A percentile compares a stretch with the other conserved stretches of the same genome.
These are phyloP conservation scores for Chytridiales sp. DNA, from an alignment of 371 early-diverging fungal species.

Conservation along the genomic window DNA sequence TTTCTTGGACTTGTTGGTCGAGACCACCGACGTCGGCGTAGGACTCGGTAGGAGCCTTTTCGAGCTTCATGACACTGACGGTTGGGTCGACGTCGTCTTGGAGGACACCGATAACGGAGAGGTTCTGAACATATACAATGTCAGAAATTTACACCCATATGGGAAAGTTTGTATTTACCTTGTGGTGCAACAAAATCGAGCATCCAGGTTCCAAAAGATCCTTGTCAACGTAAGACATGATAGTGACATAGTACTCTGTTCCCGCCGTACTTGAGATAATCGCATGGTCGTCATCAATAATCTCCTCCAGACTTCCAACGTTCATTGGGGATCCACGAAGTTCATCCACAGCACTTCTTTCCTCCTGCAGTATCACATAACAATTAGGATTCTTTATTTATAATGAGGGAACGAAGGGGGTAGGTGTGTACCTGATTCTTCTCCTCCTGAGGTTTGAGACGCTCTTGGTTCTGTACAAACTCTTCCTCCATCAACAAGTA, in stretches of 20 bases:
- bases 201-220: conserved; percentile 99
- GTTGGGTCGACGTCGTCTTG: conserved; percentile 98
- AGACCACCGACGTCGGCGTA: conserved; percentile 99
- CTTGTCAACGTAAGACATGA: conserved; percentile 99
- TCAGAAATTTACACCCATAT: not conserved
- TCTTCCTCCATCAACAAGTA: conserved; percentile 97
- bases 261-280: conserved; percentile 97
- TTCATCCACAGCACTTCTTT: conserved; percentile 95
- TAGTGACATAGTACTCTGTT: conserved; percentile 98
- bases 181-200: conserved; percentile 97
- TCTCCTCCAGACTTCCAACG: conserved; percentile 98
- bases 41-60: conserved; percentile 99
- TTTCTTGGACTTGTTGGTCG: conserved; percentile 99
- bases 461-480: conserved; percentile 97
- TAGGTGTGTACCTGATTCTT: conserved; percentile 62
- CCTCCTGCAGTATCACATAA: conserved; percentile 56
- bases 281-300: conserved; percentile 99
- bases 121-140: conserved; percentile 46
- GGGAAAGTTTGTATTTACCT: conserved; percentile 48
- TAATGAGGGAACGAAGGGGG: not conserved
- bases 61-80: conserved; percentile 99
- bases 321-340: conserved; percentile 99
- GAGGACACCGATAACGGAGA: conserved; percentile 91
- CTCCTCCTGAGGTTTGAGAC: conserved; percentile 93
- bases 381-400: not conserved